Evolutionary conservation across 129 eudicot genomes (phyloP).

Genomic region (Scalesia atractyloides): DNA sequence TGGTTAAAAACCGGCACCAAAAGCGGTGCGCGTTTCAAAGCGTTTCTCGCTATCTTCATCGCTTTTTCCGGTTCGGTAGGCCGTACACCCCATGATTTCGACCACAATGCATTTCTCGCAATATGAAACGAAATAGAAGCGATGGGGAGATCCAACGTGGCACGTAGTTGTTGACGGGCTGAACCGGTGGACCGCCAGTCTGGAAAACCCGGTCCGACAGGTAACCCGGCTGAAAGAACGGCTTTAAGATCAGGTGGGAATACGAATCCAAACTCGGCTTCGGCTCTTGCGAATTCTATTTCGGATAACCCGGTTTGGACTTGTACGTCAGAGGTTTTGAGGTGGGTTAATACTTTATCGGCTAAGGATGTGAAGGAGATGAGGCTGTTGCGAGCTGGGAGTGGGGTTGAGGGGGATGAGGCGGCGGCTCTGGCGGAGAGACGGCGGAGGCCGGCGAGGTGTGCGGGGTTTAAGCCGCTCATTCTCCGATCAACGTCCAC

Average conservation of each 20-base stretch:
- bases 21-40: conserved; percentile 75
- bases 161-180: conserved; percentile 61
- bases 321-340: conserved; percentile 51
- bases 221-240: conserved; percentile 72
- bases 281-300: conserved; percentile 71
- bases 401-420: conserved; percentile 70
- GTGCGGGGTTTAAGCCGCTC: conserved; percentile 89
- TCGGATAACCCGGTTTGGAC: conserved; percentile 70
- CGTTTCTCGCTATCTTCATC: conserved; percentile 67
- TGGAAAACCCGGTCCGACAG: conserved; percentile 89
- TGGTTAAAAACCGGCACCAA: conserved; percentile 78
- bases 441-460: conserved; percentile 93
- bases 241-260: conserved; percentile 94
- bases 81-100: conserved; percentile 85
- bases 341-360: conserved; percentile 65
- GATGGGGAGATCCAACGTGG: conserved; percentile 71
- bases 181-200: conserved; percentile 84
- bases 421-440: conserved; percentile 95
- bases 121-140: conserved; percentile 85
- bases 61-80: conserved; percentile 88
- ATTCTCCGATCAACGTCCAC: conserved; percentile 94
- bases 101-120: conserved; percentile 72
- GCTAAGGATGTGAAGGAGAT: conserved; percentile 81
- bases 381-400: conserved; percentile 70
- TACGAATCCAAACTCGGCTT: conserved; percentile 90